Evolutionary conservation across 768 basidiomycete species (phyloP), one percentile per base, ranked within the genome.

Genomic region (Obba rivulosa): DNA sequence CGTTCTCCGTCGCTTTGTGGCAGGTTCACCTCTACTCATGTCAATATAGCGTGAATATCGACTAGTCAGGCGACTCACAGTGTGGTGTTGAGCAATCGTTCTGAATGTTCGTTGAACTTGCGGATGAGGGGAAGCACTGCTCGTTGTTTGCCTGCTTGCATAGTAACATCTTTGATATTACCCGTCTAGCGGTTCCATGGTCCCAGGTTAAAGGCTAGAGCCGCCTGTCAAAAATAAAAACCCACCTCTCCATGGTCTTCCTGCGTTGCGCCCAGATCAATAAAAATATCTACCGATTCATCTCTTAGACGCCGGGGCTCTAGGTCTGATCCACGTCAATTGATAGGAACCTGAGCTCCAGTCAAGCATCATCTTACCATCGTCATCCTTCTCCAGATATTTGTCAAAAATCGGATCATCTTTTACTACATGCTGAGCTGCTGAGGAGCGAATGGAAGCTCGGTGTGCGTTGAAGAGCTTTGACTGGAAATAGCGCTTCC

Each of bases 81-180:
- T 4, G 87, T 85, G 37, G 89, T 83, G 49, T 87, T 85, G 13
- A 98, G 70, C 9, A 97, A 70, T 55, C 92, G 71, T 57, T 95
- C 92, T 0, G 92, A 96, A 65, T 99, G 96, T 60, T 97, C 92
- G 59, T 98, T 99, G 69, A 99, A 98, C 62, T 94, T 89, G 42
- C 95, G 78, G 55, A 99, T 98, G 41, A 98, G 75, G 0, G 96
- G 96, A 20, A 99, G 67, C 11, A 90, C 87, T 31, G 84, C 86
- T 43, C 83, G 77, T 64, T 96, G 88, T 59, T 85, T 79, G 14
- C 96, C 96, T 13, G 95, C 83, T 63, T 91, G 91, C 96, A 98
- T 99, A 1, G 96, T 98, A 20, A 89, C 62, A 58, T 99, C 96
- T 63, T 78, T 83, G 55, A 85, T 81, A 57, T 95, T 95, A 17